phyloP scores from a whole-genome alignment of 176 grass and related monocot genomes.

The Neostapfia colusana region DNA sequence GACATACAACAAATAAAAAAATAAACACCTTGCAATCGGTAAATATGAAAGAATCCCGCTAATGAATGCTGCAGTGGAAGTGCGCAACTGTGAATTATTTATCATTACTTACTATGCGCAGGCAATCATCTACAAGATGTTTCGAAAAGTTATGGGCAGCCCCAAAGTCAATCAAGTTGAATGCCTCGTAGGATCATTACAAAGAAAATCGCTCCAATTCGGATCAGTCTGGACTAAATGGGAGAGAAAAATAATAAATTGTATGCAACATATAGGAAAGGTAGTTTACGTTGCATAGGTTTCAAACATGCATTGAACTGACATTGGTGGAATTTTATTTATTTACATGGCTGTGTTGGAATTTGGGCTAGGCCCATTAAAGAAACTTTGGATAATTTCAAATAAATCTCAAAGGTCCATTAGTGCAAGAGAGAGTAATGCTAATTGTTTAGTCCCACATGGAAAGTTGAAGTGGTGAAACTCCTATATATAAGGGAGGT shows the following conservation, averaged over 20 bases:
- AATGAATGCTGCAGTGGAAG: background rate
- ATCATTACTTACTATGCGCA: conserved; percentile 60
- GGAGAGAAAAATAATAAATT: background rate
- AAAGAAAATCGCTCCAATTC: conserved; percentile 95
- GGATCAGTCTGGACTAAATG: conserved; percentile 86
- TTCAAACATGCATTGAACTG: background rate
- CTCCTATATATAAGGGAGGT: too few relatives aligned
- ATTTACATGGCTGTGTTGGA: too few relatives aligned
- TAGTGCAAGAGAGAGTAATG: too few relatives aligned
- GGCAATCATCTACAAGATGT: conserved; percentile 85
- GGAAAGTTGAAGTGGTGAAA: too few relatives aligned
- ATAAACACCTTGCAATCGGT: background rate
- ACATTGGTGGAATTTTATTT: background rate
- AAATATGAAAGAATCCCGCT: background rate
- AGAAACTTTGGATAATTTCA: too few relatives aligned
- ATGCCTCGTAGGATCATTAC: conserved; percentile 59
- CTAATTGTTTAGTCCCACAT: too few relatives aligned
- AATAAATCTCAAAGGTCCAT: too few relatives aligned
- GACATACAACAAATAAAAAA: conserved; percentile 9
- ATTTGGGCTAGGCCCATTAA: too few relatives aligned
- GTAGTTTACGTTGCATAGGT: background rate
- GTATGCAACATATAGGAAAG: background rate
- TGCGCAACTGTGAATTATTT: background rate
- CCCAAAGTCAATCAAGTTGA: conserved; percentile 94
- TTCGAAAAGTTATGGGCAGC: conserved; percentile 78